Percentiles rank a stretch among this genome's conserved stretches.
These are phyloP conservation scores for Rosa persica DNA, from an alignment of 306 rosid species.

Conservation along the genomic window DNA sequence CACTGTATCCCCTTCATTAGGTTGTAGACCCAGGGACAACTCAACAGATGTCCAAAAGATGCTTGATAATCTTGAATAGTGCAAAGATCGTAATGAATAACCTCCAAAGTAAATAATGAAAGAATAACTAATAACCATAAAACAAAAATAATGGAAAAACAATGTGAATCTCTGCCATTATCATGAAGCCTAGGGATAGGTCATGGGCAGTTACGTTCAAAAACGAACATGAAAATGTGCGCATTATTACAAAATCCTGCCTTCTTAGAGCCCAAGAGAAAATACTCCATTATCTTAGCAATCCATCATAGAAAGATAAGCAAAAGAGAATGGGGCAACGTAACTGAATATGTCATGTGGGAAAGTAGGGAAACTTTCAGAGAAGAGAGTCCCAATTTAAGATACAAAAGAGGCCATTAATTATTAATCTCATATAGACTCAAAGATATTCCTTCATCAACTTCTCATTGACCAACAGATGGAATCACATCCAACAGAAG, in stretches of 20 bases:
- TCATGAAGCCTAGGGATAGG: conserved; percentile 80
- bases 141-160: not conserved
- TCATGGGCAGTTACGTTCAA: conserved; percentile 78
- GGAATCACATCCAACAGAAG: conserved; percentile 60
- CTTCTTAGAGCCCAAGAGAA: conserved; percentile 50
- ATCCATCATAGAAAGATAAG: conserved; percentile 29
- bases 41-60: conserved; percentile 77
- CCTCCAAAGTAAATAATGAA: conserved; percentile 37
- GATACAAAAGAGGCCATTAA: conserved; percentile 58
- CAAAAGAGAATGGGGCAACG: conserved; percentile 13
- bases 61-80: conserved; percentile 60
- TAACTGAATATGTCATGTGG: not conserved
- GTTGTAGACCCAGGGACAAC: conserved; percentile 81
- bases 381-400: conserved; percentile 82
- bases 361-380: conserved; percentile 50
- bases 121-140: conserved; percentile 5
- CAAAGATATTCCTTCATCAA: conserved; percentile 41
- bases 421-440: conserved; percentile 69
- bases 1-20: conserved; percentile 79
- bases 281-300: conserved; percentile 17
- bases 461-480: conserved; percentile 49
- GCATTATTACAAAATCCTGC: conserved; percentile 74
- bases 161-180: not conserved
- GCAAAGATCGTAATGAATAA: conserved; percentile 74
- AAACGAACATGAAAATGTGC: conserved; percentile 56